phyloP scores from a whole-genome alignment of 31 red algal genomes.

The Odonthalia washingtoniensis region DNA sequence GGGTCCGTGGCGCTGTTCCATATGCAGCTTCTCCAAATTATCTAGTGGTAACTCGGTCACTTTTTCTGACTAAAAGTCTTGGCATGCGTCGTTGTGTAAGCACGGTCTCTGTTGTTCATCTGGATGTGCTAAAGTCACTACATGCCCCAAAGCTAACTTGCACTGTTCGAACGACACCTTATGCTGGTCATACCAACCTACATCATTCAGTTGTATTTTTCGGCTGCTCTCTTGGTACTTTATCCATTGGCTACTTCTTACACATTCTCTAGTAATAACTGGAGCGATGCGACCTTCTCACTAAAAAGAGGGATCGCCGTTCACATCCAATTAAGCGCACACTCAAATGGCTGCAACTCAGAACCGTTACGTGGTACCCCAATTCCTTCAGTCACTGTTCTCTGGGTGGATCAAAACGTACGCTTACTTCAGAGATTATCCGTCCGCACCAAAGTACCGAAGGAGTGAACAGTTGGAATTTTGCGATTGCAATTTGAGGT shows the following conservation, averaged over 20 bases:
- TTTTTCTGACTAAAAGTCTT: neutral
- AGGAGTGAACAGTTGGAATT: conserved; percentile 30
- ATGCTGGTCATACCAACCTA: conserved; percentile 6
- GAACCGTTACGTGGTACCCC: neutral
- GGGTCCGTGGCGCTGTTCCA: neutral
- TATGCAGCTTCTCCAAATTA: neutral
- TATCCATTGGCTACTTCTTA: neutral
- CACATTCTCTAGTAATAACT: conserved; percentile 33
- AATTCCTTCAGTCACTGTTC: neutral
- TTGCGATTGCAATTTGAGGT: neutral
- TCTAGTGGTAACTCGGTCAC: neutral
- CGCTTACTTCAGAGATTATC: conserved; percentile 8
- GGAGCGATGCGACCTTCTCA: neutral
- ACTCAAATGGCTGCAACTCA: conserved; percentile 27
- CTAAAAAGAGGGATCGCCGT: conserved; percentile 34
- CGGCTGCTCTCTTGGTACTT: conserved; percentile 11
- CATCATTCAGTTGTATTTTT: neutral
- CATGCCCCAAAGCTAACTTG: conserved; percentile 22
- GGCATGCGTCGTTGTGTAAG: neutral
- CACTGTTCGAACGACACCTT: neutral
- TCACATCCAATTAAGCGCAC: conserved; percentile 19
- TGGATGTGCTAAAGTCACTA: neutral
- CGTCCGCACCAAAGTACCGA: conserved; percentile 37
- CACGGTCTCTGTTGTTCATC: neutral
- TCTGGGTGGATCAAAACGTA: conserved; percentile 5